Evolutionary conservation across 768 basidiomycete genomes (phyloP), one percentile per base, ranked within the genome.

Genomic region (Peribolospora kevripleyi): DNA sequence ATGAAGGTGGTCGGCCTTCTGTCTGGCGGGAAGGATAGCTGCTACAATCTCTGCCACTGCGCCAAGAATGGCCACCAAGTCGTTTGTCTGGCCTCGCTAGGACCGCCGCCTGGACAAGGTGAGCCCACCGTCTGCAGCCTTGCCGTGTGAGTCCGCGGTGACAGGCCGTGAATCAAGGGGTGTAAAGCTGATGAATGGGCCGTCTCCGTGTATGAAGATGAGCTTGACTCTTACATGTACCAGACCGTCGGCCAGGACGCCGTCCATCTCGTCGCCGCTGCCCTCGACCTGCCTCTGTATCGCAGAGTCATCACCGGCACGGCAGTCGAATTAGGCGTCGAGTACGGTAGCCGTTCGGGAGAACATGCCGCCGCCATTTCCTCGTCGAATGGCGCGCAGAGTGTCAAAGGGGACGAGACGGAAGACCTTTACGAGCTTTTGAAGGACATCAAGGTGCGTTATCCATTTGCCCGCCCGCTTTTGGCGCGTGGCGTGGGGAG

Each of bases 211-310:
- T 25, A 25, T 25, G n/a, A 67, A 93, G 93, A 97, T 72, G 93
- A 98, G 72, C 77, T 97, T 63, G 90, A 98, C 68, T 95, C 90
- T 36, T 97, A 87, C 70, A 73, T 98, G 67, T 98, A 95, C 68
- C 93, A 98, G 67, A 95, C 91, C n/a, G 90, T 98, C 38, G 93
- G 90, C 1, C 90, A 95, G 65, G 84, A 87, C 55, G 85, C 86
- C 13, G 80, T 97, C 56, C 78, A 84, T 51, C 72, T 81, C 52
- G 80, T 97, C 54, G 88, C 87, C 25, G 71, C 73, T 51, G 85
- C 91, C 2, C 71, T 97, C 55, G 81, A 78, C 11, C 76, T 91
- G 2, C 93, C 93, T 7, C 73, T 97, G 7, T 84, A 82, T 70
- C 75, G 84, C 39, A 74, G 75, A 55, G 72, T 84, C 40, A 97